A percentile compares a stretch with the other conserved stretches of the same genome.
Evolutionary conservation across 805 yeast species (phyloP).

Genomic region (Saccharomycopsis synnaedendra): DNA sequence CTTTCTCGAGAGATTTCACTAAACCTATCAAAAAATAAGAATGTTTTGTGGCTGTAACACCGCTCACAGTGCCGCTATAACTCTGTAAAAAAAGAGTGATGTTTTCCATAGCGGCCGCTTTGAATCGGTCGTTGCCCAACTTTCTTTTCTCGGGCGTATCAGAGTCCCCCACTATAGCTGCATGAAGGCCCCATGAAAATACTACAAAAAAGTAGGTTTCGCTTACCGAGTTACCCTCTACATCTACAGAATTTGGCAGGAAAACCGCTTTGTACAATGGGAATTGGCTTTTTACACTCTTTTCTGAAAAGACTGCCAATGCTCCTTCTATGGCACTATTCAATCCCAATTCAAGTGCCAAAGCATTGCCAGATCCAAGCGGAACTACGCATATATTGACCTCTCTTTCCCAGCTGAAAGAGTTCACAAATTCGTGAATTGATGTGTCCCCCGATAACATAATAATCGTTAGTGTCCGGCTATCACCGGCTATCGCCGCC

Average conservation of each 20-base stretch:
- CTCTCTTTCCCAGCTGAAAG: constrained; percentile 16
- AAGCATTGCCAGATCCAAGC: constrained; percentile 68
- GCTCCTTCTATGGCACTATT: constrained; percentile 21
- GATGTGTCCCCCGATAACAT: constrained; percentile 72
- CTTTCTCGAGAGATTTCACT: constrained; percentile 45
- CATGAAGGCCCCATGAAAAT: constrained; percentile 68
- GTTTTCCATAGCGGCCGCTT: constrained; percentile 45
- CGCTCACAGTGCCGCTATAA: constrained; percentile 33
- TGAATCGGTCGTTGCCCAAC: constrained; percentile 46
- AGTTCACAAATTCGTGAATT: constrained; percentile 53
- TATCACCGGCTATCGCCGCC: too few relatives aligned
- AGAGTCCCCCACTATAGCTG: constrained; percentile 65
- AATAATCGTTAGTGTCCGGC: constrained; percentile 28
- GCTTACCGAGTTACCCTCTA: constrained; percentile 1
- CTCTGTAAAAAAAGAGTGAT: constrained; percentile 32
- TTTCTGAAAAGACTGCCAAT: constrained; percentile 20
- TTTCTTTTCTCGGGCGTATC: constrained; percentile 53
- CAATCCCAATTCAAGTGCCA: constrained; percentile 43
- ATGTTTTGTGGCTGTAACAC: constrained; percentile 27
- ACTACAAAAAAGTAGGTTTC: constrained; percentile 37
- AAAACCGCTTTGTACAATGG: constrained; percentile 34
- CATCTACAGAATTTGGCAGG: constrained; percentile 25
- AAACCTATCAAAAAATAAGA: constrained; percentile 52
- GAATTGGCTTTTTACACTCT: constrained; percentile 24
- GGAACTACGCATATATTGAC: constrained; percentile 31